Evolutionary conservation across 2,329 filamentous ascomycete genomes (phyloP), one percentile per base, ranked within the genome.

Genomic region (Pseudogymnoascus sp.): DNA sequence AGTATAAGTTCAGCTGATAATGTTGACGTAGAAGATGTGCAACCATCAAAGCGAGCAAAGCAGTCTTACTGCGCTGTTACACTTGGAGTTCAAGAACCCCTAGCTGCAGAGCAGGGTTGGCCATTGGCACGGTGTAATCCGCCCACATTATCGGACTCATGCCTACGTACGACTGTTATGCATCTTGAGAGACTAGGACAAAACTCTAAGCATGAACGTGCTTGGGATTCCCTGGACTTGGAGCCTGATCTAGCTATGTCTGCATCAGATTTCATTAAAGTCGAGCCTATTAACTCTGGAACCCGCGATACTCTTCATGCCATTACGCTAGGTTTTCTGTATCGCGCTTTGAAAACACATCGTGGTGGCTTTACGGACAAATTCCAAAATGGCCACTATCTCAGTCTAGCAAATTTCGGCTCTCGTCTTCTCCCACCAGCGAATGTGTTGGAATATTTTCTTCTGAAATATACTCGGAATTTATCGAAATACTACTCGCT

Each of bases 311-410:
- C 84, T 70, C 81, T 89, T 67, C 79, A 88, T n/a, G 86, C 85
- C 58, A 88, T 89, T 64, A 88, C 85, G 0, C 86, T 89, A 70
- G 83, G 79, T 41, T 89, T 88, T 70, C 74, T 89, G 7, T 84
- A 88, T 72, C 89, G 87, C 68, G 87, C 87, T 1, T 78, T 89
- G 2, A 84, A 88, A 11, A 87, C 86, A 44, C 86, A 89, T 71
- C 80, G 81, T 54, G 78, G 83, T 24, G 78, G 80, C 26, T 69
- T 75, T 60, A 75, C 65, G 24, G 59, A 24, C 11, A 35, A 29
- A 21, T 31, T 59, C 57, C 35, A 62, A 44, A 54, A 59, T 63
- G 60, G 64, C 66, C 26, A 65, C 64, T 17, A 66, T 58, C 17
- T 68, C 61, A 63, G 64, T 63, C 54, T 73, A 33, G 78, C 81